Base-by-base conservation (phyloP, 306 rosid species). In the Cyclanthera cordifolia region DNA sequence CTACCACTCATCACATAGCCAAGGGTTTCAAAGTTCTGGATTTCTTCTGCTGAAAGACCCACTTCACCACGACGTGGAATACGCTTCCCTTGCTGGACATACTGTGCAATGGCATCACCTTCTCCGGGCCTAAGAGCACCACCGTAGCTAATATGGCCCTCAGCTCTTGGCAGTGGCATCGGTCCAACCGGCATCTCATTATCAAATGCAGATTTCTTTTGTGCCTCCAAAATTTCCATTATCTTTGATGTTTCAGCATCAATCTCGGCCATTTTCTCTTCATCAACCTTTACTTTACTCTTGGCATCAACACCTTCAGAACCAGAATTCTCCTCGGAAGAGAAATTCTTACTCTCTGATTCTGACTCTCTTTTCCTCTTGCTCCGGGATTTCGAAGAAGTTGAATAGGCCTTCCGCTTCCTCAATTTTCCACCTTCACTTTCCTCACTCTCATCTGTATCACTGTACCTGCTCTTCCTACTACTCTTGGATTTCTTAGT, bases 1-100 rank as follows among this genome's bases (percentile, higher is more conserved):
- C 96, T 89, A 68, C 98, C 98, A 65, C 98, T 93, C 96, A 93
- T 93, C 74, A 89, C 98, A 78, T 86, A 93, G 43, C 98, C 98
- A 55, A 93, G 91, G 34, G 49, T 46, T 81, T 93, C 98, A 65
- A 87, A 93, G 84, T 84, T 89, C 66, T 72, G 81, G 83, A 93
- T 93, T 82, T 93, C 98, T 48, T 93, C 96, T 0, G 95, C 99
- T 11, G 96, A 93, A 43, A 90, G 91, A 79, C 99, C 96, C 84
- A 93, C 99, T 82, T 93, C 96, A 59, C 99, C 99, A 87, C 96
- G 87, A 1, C 99, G 82, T 0, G 95, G 99, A 64, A 90, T 93
- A 82, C 95, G 99, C 82, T 93, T 93, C 77, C 99, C 99, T 78
- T 93, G 95, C 70, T 93, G 99, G 66, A 93, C 99, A 73, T 93